These are phyloP conservation scores for Candida yuanshanica DNA, from an alignment of 805 yeast species.

Conservation along the genomic window DNA sequence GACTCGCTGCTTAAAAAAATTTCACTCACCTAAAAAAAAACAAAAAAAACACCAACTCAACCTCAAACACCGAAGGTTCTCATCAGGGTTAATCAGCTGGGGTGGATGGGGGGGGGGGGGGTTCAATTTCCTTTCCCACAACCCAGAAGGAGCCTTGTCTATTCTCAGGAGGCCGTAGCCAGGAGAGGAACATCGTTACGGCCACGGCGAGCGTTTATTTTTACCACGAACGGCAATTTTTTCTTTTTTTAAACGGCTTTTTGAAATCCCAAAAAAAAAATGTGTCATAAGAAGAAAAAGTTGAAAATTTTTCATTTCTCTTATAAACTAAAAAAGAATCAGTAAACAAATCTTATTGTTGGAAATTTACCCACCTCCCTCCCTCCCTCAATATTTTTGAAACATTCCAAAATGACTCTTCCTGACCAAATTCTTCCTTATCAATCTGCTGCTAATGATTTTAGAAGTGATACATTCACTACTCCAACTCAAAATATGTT, in stretches of 20 bases:
- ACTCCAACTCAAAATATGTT: slow-evolving; percentile 78
- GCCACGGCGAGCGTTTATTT: neutral
- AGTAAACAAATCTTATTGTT: neutral
- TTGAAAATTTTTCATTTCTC: no score
- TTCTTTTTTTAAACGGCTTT: neutral
- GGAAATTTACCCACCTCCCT: neutral
- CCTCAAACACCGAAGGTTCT: neutral
- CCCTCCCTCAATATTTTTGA: neutral
- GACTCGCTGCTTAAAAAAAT: neutral
- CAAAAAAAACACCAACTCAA: neutral
- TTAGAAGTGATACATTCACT: slow-evolving; percentile 84
- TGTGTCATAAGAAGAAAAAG: neutral
- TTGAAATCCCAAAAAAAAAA: neutral
- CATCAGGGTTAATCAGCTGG: neutral
- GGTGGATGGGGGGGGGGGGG: no score
- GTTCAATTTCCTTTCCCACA: no score
- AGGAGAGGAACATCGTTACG: no score
- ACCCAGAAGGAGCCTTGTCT: no score
- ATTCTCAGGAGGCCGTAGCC: no score
- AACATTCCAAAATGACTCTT: neutral
- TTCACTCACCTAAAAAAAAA: no score
- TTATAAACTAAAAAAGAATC: neutral
- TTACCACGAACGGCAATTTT: neutral
- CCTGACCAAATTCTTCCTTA: slow-evolving; percentile 38
- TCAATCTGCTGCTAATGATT: slow-evolving; percentile 39